These are phyloP conservation scores for Kluyveromyces sp. DNA, from an alignment of 1,139 yeast species.

Conservation along the genomic window DNA sequence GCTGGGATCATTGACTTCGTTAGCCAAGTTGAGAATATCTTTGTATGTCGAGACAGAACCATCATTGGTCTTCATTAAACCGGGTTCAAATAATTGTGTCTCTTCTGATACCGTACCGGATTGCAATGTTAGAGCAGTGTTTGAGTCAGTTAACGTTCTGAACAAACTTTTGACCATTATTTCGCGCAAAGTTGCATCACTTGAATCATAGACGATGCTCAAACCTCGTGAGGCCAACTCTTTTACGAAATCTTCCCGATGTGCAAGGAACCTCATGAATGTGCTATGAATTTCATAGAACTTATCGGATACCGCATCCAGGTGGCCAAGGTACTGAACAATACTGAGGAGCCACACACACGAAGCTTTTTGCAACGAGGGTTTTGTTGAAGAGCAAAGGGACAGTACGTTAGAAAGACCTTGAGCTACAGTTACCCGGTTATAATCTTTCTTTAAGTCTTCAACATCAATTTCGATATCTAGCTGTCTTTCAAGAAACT, in stretches of 20 bases:
- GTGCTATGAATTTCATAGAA: conserved; percentile 51
- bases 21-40: conserved; percentile 75
- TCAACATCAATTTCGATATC: conserved; percentile 36
- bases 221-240: conserved; percentile 90
- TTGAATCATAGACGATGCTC: conserved; percentile 72
- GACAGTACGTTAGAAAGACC: conserved; percentile 42
- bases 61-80: conserved; percentile 69
- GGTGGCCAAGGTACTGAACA: conserved; percentile 63
- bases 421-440: conserved; percentile 9
- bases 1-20: conserved; percentile 93
- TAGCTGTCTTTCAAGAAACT: conserved; percentile 42
- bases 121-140: conserved; percentile 42
- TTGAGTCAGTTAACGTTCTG: conserved; percentile 69
- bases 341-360: conserved; percentile 83
- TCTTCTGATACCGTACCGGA: conserved; percentile 73
- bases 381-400: conserved; percentile 60
- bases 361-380: conserved; percentile 64
- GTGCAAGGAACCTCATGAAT: conserved; percentile 70
- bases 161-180: conserved; percentile 69
- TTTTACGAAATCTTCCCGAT: conserved; percentile 76
- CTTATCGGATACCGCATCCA: conserved; percentile 33
- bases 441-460: conserved; percentile 16
- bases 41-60: conserved; percentile 86
- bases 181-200: conserved; percentile 62
- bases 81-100: conserved; percentile 81